These are phyloP conservation scores for Calonectria pseudoreteaudii DNA, from an alignment of 2,329 filamentous ascomycete species.

Conservation along the genomic window DNA sequence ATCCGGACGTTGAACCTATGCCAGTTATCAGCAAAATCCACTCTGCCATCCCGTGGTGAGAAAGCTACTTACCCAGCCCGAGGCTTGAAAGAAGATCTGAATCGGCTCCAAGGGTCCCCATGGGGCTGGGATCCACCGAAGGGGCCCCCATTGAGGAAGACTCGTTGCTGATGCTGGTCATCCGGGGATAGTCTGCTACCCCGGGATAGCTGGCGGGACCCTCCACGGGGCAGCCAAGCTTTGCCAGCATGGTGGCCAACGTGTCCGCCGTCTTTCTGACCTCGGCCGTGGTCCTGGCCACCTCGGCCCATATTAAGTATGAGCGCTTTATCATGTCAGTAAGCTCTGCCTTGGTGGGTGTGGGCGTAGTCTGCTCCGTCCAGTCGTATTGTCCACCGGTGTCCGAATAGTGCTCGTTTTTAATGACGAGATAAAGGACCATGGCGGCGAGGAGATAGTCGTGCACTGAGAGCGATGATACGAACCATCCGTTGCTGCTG, in stretches of 20 bases:
- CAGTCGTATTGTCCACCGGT: conserved; percentile 48
- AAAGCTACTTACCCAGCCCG: conserved; percentile 35
- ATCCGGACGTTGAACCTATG: conserved; percentile 33
- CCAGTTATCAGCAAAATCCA: conserved; percentile 28
- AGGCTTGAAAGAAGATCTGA: conserved; percentile 37
- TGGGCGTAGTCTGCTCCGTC: conserved; percentile 46
- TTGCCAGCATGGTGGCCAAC: conserved; percentile 58
- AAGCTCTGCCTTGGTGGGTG: conserved; percentile 54
- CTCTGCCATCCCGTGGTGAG: background rate
- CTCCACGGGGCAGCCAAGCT: conserved; percentile 50
- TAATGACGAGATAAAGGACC: conserved; percentile 66
- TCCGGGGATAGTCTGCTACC: conserved; percentile 5
- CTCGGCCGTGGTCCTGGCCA: conserved; percentile 52
- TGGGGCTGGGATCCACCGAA: conserved; percentile 36
- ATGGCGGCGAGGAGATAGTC: conserved; percentile 73
- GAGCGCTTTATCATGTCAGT: conserved; percentile 56
- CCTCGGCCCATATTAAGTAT: conserved; percentile 56
- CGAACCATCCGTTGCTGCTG: conserved; percentile 65
- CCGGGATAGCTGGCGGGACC: conserved; percentile 15
- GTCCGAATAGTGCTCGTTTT: conserved; percentile 56
- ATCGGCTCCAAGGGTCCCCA: conserved; percentile 32
- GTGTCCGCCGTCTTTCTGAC: conserved; percentile 60
- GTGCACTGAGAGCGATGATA: conserved; percentile 67
- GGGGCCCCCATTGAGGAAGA: conserved; percentile 35
- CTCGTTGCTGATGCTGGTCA: conserved; percentile 14